Evolutionary conservation across 2,329 filamentous ascomycete species (phyloP).

Genomic region (Colletotrichum sp.): DNA sequence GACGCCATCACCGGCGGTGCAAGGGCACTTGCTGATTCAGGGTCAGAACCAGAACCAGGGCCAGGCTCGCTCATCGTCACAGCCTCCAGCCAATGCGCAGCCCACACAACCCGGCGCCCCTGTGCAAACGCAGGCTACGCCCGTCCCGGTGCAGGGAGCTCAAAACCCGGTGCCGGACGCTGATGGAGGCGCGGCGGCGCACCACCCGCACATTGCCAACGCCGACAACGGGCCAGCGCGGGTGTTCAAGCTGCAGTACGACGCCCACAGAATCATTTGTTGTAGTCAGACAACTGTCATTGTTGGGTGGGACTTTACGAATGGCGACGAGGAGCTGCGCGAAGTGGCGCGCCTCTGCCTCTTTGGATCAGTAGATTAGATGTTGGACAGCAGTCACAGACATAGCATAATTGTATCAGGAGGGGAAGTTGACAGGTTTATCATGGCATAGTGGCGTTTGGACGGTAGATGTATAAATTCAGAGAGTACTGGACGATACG

Average conservation of each 20-base stretch:
- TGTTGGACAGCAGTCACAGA: constrained; percentile 1
- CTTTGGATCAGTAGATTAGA: constrained; percentile 68
- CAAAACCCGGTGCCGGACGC: constrained; percentile 24
- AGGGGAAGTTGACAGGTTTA: background rate
- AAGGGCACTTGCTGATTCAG: constrained; percentile 15
- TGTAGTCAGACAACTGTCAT: constrained; percentile 92
- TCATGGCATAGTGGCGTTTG: background rate
- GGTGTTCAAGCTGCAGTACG: constrained; percentile 97
- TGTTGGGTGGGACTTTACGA: constrained; percentile 97
- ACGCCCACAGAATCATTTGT: constrained; percentile 90
- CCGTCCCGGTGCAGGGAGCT: constrained; percentile 13
- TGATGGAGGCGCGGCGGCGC: constrained; percentile 13
- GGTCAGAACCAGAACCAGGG: background rate
- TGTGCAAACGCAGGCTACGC: constrained; percentile 18
- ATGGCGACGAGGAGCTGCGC: constrained; percentile 80
- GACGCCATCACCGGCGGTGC: background rate
- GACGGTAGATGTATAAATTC: background rate
- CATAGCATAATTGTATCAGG: constrained; percentile 12
- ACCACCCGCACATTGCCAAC: constrained; percentile 51
- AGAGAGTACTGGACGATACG: background rate
- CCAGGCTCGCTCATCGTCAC: background rate
- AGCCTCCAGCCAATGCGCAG: background rate
- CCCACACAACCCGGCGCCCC: constrained; percentile 12
- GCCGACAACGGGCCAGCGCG: constrained; percentile 59
- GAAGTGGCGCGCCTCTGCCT: constrained; percentile 83